phyloP scores from a whole-genome alignment of 805 yeast species.

The Hanseniaspora jakobsenii region DNA sequence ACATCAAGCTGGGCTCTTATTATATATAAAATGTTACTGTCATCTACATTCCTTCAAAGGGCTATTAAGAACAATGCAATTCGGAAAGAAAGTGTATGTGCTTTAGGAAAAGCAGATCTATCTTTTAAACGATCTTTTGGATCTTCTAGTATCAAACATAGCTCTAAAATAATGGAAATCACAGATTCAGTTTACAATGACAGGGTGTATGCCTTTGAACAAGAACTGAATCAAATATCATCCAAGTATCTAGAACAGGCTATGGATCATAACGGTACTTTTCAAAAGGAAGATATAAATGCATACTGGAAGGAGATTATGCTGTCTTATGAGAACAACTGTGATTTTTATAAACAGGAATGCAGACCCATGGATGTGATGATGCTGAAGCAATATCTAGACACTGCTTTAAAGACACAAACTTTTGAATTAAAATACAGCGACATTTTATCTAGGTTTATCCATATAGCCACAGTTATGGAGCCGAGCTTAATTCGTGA shows the following conservation, averaged over 20 bases:
- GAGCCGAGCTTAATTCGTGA: constrained; percentile 12
- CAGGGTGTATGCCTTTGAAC: not conserved
- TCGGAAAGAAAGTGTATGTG: too few relatives aligned
- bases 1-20: too few relatives aligned
- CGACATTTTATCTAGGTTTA: constrained; percentile 11
- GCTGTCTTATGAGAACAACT: not conserved
- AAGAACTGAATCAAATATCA: not conserved
- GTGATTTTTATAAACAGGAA: constrained; percentile 4
- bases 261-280: not conserved
- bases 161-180: too few relatives aligned
- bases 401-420: constrained; percentile 1
- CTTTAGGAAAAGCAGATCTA: too few relatives aligned
- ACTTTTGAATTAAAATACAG: constrained; percentile 1
- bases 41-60: too few relatives aligned
- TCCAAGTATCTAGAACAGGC: too few relatives aligned
- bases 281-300: not conserved
- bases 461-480: constrained; percentile 7
- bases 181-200: constrained; percentile 8
- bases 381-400: constrained; percentile 5
- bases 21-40: too few relatives aligned
- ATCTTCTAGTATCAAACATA: too few relatives aligned
- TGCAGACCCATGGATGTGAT: constrained; percentile 4
- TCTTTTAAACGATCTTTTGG: too few relatives aligned
- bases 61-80: too few relatives aligned
- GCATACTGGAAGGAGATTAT: constrained; percentile 10